Percentiles rank a stretch among this genome's conserved stretches.
Evolutionary conservation across 2,329 filamentous ascomycete species (phyloP).

Genomic region (Furcasterigmium sp.): DNA sequence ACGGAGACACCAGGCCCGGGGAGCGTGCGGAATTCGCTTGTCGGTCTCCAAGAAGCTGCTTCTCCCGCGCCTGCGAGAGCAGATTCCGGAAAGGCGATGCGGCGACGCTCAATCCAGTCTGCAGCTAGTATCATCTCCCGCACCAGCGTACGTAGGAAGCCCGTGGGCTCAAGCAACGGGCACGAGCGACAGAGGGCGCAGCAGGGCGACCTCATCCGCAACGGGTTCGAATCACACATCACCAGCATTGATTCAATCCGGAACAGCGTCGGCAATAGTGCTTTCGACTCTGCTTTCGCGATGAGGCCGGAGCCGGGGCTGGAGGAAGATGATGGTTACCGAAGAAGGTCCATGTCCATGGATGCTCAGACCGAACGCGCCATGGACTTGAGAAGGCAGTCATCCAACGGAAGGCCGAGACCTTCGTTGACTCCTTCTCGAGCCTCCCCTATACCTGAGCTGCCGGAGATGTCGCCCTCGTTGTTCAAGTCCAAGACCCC

Average conservation of each 20-base stretch:
- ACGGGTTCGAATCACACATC: conserved; percentile 13
- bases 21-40: conserved; percentile 1
- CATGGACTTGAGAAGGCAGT: conserved; percentile 12
- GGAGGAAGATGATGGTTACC: conserved; percentile 6
- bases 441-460: conserved; percentile 18
- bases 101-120: conserved; percentile 10
- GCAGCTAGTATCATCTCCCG: conserved; percentile 11
- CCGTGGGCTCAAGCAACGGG: conserved; percentile 1
- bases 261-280: conserved; percentile 18
- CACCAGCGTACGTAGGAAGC: conserved; percentile 10
- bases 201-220: conserved; percentile 10
- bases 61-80: background rate
- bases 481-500: conserved; percentile 25
- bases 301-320: conserved; percentile 4
- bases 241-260: conserved; percentile 14
- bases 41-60: background rate
- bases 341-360: conserved; percentile 23
- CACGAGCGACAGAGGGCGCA: background rate
- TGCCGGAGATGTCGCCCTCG: conserved; percentile 17
- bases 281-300: conserved; percentile 20
- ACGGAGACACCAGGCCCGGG: conserved; percentile 19
- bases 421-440: conserved; percentile 1
- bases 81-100: conserved; percentile 1
- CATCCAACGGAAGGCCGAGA: conserved; percentile 2
- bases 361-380: conserved; percentile 20